Conservation (phyloP, 1,139 yeast genomes). For the Spencermartinsiella ligniputridi region DNA sequence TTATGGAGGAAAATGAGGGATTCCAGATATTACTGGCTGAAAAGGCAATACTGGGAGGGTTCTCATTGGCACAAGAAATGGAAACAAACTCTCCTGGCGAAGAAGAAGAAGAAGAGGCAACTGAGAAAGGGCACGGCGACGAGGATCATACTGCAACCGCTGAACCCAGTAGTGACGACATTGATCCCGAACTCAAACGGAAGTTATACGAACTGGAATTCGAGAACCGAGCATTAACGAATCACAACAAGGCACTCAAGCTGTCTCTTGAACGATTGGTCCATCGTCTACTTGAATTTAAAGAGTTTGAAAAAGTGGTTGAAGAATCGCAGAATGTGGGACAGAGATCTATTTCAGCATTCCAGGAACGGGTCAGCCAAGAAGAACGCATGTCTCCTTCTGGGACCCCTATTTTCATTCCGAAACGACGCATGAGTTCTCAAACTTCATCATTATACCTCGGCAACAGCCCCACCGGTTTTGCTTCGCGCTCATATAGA, state of each 20-base stretch:
- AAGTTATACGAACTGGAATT: constrained; percentile 24
- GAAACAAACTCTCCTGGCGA: background rate
- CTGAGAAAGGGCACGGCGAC: background rate
- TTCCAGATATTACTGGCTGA: constrained; percentile 35
- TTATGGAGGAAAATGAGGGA: constrained; percentile 34
- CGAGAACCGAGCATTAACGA: constrained; percentile 25
- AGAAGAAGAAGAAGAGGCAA: constrained; percentile 5
- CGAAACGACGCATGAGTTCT: constrained; percentile 6
- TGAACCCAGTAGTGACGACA: background rate
- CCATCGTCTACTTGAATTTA: constrained; percentile 30
- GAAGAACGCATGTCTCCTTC: constrained; percentile 12
- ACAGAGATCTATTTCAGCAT: constrained; percentile 26
- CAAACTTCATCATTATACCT: constrained; percentile 6
- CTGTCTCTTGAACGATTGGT: constrained; percentile 33
- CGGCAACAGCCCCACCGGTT: constrained; percentile 1
- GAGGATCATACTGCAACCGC: background rate
- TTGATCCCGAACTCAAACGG: constrained; percentile 1
- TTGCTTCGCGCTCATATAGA: constrained; percentile 3
- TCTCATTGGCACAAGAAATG: constrained; percentile 18
- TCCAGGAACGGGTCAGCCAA: constrained; percentile 26
- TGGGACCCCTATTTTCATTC: constrained; percentile 4
- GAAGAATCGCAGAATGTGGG: constrained; percentile 26
- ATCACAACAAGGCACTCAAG: constrained; percentile 31
- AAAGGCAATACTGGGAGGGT: constrained; percentile 30
- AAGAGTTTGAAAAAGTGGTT: constrained; percentile 29